Conservation (phyloP, 2,329 filamentous ascomycete species). For the Alternaria longipes region DNA sequence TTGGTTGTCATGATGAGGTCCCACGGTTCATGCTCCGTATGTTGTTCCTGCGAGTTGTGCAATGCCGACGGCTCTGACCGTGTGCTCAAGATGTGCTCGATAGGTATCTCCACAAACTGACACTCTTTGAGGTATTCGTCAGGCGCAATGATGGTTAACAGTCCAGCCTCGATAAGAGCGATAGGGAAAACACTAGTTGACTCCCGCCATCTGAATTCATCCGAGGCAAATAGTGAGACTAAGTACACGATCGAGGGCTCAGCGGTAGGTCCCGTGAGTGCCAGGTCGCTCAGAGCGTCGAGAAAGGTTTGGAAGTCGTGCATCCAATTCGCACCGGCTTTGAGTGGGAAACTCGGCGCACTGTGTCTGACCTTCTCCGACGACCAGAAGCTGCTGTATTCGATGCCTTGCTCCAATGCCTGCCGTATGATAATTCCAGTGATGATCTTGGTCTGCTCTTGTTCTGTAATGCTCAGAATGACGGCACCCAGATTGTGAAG, state of each 20-base stretch:
- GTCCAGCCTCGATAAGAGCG: constrained; percentile 28
- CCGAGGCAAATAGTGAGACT: constrained; percentile 29
- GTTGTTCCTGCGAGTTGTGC: constrained; percentile 32
- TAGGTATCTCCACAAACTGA: constrained; percentile 42
- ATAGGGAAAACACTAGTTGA: constrained; percentile 20
- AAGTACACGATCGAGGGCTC: constrained; percentile 34
- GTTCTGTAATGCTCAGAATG: constrained; percentile 31
- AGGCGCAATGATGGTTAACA: constrained; percentile 35
- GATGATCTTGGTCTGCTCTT: constrained; percentile 44
- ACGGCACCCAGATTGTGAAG: constrained; percentile 35
- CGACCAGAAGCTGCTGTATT: constrained; percentile 40
- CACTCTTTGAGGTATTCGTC: constrained; percentile 24
- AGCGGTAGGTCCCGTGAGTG: constrained; percentile 16
- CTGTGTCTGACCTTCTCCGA: constrained; percentile 33
- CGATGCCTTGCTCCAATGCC: constrained; percentile 31
- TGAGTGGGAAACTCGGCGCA: constrained; percentile 34
- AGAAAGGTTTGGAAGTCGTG: constrained; percentile 39
- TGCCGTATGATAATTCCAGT: constrained; percentile 44
- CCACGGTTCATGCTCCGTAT: constrained; percentile 30
- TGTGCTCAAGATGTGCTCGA: constrained; percentile 28
- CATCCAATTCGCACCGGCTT: constrained; percentile 35
- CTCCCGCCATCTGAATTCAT: constrained; percentile 34
- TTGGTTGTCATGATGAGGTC: constrained; percentile 30
- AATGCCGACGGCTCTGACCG: constrained; percentile 22
- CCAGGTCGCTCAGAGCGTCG: constrained; percentile 31